Base-by-base conservation (phyloP, 1,139 yeast genomes). In the Candida anutae region DNA sequence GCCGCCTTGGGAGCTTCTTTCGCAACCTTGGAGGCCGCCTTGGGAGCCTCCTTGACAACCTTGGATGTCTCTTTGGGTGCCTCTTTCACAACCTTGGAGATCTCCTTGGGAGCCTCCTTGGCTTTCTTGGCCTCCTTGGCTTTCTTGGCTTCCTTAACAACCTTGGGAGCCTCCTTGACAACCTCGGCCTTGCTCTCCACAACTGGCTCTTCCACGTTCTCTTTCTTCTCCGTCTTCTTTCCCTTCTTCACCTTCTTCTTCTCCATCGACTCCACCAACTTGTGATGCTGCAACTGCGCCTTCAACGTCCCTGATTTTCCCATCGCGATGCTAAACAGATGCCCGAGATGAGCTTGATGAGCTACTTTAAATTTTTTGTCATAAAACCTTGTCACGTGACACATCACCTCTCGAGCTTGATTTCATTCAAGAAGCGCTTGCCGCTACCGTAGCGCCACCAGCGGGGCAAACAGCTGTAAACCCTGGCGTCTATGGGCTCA, bases 371-470 rank as follows among this genome's bases (percentile, higher is more conserved):
- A n/a, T n/a, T n/a, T n/a, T n/a, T n/a, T n/a, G n/a, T n/a, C n/a
- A n/a, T n/a, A n/a, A n/a, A n/a, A n/a, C n/a, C n/a, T n/a, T n/a
- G n/a, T n/a, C n/a, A n/a, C n/a, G n/a, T n/a, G n/a, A n/a, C n/a
- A n/a, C n/a, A n/a, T n/a, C n/a, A n/a, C n/a, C n/a, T n/a, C n/a
- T n/a, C n/a, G n/a, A n/a, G n/a, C n/a, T n/a, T n/a, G n/a, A 34
- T 28, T 24, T 69, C 72, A 34, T 64, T 63, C 18, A 70, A 39
- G 36, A 73, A 72, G 5, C 40, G 42, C 40, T 71, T 73, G 3
- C 78, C 78, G 5, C 63, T 46, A 0, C 93, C 90, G 40, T 69
- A 67, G 40, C 72, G 71, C 95, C 95, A 85, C 95, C 95, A 87
- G 39, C 80, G 62, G 23, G 82, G 74, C 33, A 87, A 55, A 54